Conservation (phyloP, 2,329 filamentous ascomycete species). For the Cladosporium sp. region DNA sequence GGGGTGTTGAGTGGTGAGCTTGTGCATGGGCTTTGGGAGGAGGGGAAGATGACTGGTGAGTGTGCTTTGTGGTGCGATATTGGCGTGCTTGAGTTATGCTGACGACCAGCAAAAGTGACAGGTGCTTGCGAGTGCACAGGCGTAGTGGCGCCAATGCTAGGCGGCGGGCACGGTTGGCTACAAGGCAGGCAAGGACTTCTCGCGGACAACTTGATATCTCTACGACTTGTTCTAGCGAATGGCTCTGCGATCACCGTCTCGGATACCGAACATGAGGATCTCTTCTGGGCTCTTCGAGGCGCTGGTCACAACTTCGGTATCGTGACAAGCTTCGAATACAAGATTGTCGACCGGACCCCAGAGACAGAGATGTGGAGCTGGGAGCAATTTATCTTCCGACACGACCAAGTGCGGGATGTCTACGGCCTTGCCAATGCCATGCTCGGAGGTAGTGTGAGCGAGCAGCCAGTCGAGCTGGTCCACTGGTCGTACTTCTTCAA, state of each 20-base stretch:
- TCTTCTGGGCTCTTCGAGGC: constrained; percentile 50
- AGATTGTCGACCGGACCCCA: constrained; percentile 38
- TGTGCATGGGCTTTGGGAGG: constrained; percentile 14
- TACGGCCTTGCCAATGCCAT: constrained; percentile 1
- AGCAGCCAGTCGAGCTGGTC: neutral
- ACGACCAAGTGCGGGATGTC: constrained; percentile 6
- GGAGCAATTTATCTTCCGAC: constrained; percentile 2
- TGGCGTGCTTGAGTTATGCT: neutral
- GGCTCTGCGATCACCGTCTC: constrained; percentile 42
- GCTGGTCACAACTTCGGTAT: constrained; percentile 47
- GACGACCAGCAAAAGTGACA: constrained; percentile 11
- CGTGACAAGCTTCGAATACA: constrained; percentile 31
- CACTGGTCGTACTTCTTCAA: constrained; percentile 8
- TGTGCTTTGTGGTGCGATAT: neutral
- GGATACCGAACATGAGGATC: constrained; percentile 44
- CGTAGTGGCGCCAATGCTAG: constrained; percentile 21
- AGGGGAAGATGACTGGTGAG: constrained; percentile 18
- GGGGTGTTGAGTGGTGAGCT: constrained; percentile 20
- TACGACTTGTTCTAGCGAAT: constrained; percentile 42
- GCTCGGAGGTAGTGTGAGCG: neutral
- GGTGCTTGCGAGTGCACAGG: constrained; percentile 23
- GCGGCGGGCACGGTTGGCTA: constrained; percentile 35
- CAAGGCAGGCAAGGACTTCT: constrained; percentile 46
- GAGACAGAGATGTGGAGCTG: constrained; percentile 8
- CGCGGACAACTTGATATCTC: constrained; percentile 49